Evolutionary conservation across 495 filamentous ascomycete genomes (phyloP), one percentile per base, ranked within the genome.

Genomic region (Xylaria curta): DNA sequence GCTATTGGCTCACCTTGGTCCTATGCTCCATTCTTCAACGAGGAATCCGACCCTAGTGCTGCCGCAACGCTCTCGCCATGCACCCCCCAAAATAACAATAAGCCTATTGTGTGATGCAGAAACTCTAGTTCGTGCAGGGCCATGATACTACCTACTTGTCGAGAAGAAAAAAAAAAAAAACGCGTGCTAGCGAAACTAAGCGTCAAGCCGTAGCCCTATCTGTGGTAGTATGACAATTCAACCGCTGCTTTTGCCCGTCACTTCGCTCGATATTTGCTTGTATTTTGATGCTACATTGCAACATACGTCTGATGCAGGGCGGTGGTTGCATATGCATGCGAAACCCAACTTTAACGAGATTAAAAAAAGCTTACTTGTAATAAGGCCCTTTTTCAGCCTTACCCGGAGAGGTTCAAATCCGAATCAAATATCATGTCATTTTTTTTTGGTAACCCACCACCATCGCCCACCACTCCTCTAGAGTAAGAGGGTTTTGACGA

Each of bases 371-470:
- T 28, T 33, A 59, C 17, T 36, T 59, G 10, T 8, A 3, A 3
- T 13, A 5, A 59, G 53, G 21, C 28, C 28, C 31, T n/a, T 28
- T 49, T 15, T 13, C 60, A 71, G 69, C 69, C 69, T 26, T 71
- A 59, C 61, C 36, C 60, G 28, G 28, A 47, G 47, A 49, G 5
- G 2, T n/a, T 24, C 19, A 36, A 61, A 10, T 56, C 17, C 49
- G 21, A 71, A 59, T 58, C 69, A 58, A 31, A 15, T 33, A 44
- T 15, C 28, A n/a, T 38, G 28, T 12, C 31, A 15, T 28, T 31
- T 31, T 28, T 38, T 26, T 46, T 12, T 31, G 26, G 42, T 44
- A 44, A 31, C 42, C 42, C 68, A 62, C 31, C 58, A 38, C 42
- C n/a, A 60, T 56, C 26, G 13, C 53, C 3, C 54, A 59, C 54